Base-by-base conservation (phyloP, 495 filamentous ascomycete genomes). In the Xylaria intraflava region DNA sequence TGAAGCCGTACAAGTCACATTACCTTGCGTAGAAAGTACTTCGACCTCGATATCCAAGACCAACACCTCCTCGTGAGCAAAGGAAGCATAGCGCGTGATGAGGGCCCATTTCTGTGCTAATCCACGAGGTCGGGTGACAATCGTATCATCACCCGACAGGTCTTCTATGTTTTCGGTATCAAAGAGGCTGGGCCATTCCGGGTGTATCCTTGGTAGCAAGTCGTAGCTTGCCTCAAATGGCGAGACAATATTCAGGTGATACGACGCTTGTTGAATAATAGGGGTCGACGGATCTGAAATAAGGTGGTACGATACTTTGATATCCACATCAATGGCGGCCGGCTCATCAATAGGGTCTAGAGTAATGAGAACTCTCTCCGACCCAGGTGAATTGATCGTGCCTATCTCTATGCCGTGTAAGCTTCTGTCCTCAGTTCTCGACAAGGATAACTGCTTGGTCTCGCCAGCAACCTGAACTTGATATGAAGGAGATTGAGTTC, bases 221-320 rank as follows among this genome's bases (percentile, higher is more conserved):
- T 91, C 87, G 60, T 90, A 95, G 58, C 83, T 89, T 7, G 89
- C 86, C 69, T 95, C 89, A 56, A 97, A 95, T 7, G 93, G 89
- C 31, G 81, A 83, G 47, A 87, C 76, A 49, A 96, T 76, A 14
- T 83, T 78, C 12, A 99, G 62, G 12, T 83, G 81, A 17, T 83
- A 78, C 0, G 77, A 72, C 6, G 83, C 63, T 1, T 79, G 81
- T 64, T 92, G 92, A 3, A 83, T 80, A 8, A 97, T 86, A 6
- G 87, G 87, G 2, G 93, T 97, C 41, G 87, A 85, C 5, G 83
- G 77, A 67, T 97, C 90, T 10, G 87, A 86, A 3, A 86, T 67
- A 9, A 97, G 78, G 61, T 85, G 78, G 64, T 98, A 98, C 1
- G 79, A 70, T 5, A 85, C 78, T 44, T 82, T 84, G 45, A 96